Evolutionary conservation across 2,329 filamentous ascomycete species (phyloP).

Genomic region (Aspergillus ruber): DNA sequence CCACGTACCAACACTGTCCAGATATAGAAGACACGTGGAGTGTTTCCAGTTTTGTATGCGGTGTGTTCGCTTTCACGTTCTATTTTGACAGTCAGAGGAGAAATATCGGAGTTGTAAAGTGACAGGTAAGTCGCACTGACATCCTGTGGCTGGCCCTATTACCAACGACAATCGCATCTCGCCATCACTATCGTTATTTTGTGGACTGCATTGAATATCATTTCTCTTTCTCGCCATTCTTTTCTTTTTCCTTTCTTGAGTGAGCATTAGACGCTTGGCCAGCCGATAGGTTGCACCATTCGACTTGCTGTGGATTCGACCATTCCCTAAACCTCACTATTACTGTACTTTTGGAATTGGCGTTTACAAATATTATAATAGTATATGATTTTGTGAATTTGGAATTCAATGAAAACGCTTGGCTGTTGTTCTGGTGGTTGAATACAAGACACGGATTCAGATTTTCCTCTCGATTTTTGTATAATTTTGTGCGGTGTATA

Average conservation of each 20-base stretch:
- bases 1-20: slow-evolving; percentile 4
- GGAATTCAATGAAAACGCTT: too few species aligned
- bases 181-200: background rate
- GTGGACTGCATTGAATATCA: background rate
- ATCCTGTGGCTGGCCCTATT: slow-evolving; percentile 15
- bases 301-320: background rate
- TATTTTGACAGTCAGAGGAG: slow-evolving; percentile 1
- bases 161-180: slow-evolving; percentile 4
- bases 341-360: too few species aligned
- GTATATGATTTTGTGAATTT: too few species aligned
- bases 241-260: background rate
- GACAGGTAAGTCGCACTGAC: slow-evolving; percentile 7
- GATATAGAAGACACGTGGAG: slow-evolving; percentile 1
- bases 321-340: too few species aligned
- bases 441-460: too few species aligned
- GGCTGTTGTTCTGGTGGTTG: too few species aligned
- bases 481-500: background rate
- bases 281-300: background rate
- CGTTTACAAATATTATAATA: too few species aligned
- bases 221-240: background rate
- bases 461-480: background rate
- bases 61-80: background rate
- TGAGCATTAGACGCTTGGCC: background rate
- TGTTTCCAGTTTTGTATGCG: background rate
- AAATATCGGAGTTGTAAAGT: slow-evolving; percentile 1